A percentile compares a stretch with the other conserved stretches of the same genome.
These are phyloP conservation scores for Candida suzukii DNA, from an alignment of 805 yeast genomes.

Conservation along the genomic window DNA sequence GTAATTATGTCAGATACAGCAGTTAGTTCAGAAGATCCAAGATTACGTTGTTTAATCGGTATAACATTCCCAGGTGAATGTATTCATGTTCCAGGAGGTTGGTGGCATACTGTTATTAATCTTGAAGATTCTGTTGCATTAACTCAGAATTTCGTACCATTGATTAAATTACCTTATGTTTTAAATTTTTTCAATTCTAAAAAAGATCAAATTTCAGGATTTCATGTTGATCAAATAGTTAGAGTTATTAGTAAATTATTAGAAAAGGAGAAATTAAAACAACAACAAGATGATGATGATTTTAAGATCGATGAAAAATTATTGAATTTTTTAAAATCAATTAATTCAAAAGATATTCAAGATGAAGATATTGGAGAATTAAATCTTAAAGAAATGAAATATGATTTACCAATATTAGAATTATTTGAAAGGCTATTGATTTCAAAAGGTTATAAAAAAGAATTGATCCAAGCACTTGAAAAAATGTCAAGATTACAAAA, in stretches of 20 bases:
- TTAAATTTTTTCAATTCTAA: slow-evolving; percentile 62
- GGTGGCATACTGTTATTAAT: slow-evolving; percentile 97
- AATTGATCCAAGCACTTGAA: slow-evolving; percentile 30
- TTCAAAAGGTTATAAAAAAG: slow-evolving; percentile 28
- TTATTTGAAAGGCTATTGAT: slow-evolving; percentile 47
- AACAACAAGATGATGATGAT: slow-evolving; percentile 14
- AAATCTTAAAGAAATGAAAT: slow-evolving; percentile 2
- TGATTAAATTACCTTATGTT: slow-evolving; percentile 50
- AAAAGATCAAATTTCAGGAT: slow-evolving; percentile 72
- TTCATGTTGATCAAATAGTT: slow-evolving; percentile 49
- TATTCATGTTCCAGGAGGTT: slow-evolving; percentile 87
- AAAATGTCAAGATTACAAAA: slow-evolving; percentile 25
- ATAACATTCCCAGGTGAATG: slow-evolving; percentile 78
- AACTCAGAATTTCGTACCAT: slow-evolving; percentile 85
- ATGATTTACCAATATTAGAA: slow-evolving; percentile 52
- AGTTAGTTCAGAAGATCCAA: not conserved
- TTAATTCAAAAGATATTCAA: slow-evolving; percentile 13
- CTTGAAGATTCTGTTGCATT: slow-evolving; percentile 76
- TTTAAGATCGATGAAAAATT: slow-evolving; percentile 12
- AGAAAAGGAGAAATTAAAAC: slow-evolving; percentile 18
- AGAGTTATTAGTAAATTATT: slow-evolving; percentile 27
- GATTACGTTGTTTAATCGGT: slow-evolving; percentile 45
- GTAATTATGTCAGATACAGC: slow-evolving; percentile 38
- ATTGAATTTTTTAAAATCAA: slow-evolving; percentile 3
- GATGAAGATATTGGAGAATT: slow-evolving; percentile 65